Evolutionary conservation across 2,329 filamentous ascomycete species (phyloP).

Genomic region (Sporothrix mexicana): DNA sequence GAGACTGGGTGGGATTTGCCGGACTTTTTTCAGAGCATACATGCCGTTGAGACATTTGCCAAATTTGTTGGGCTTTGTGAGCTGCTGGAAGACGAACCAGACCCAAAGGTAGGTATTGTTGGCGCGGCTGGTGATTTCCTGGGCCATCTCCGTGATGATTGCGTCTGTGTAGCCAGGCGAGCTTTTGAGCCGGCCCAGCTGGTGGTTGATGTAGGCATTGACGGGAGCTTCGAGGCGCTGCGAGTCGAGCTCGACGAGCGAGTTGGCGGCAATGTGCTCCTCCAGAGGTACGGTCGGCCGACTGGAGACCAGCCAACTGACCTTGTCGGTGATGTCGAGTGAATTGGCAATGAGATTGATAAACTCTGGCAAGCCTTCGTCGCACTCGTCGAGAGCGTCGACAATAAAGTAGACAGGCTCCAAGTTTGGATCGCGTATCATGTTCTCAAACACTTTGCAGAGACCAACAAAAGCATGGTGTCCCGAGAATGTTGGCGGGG

Average conservation of each 20-base stretch:
- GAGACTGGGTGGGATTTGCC: constrained; percentile 6
- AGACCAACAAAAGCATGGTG: constrained; percentile 14
- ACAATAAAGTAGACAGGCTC: constrained; percentile 27
- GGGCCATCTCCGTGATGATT: background rate
- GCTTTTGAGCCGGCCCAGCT: background rate
- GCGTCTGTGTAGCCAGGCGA: background rate
- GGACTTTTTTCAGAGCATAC: background rate
- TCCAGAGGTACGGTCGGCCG: constrained; percentile 15
- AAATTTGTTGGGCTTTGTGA: background rate
- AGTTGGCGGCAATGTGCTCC: background rate
- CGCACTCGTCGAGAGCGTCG: constrained; percentile 28
- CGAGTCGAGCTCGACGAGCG: constrained; percentile 20
- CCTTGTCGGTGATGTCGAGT: constrained; percentile 17
- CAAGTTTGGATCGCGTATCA: constrained; percentile 4
- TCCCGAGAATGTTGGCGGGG: constrained; percentile 31
- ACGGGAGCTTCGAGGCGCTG: constrained; percentile 19
- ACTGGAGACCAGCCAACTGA: constrained; percentile 26
- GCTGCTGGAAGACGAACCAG: constrained; percentile 22
- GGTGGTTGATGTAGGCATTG: constrained; percentile 25
- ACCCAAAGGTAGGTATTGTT: constrained; percentile 29
- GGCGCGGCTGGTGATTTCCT: constrained; percentile 21
- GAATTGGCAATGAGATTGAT: constrained; percentile 12
- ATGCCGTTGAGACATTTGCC: constrained; percentile 2
- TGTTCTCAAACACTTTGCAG: constrained; percentile 3
- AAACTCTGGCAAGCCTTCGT: background rate